Evolutionary conservation across 1,139 yeast species (phyloP), one percentile per base, ranked within the genome.

Genomic region (Yamadazyma buinensis): DNA sequence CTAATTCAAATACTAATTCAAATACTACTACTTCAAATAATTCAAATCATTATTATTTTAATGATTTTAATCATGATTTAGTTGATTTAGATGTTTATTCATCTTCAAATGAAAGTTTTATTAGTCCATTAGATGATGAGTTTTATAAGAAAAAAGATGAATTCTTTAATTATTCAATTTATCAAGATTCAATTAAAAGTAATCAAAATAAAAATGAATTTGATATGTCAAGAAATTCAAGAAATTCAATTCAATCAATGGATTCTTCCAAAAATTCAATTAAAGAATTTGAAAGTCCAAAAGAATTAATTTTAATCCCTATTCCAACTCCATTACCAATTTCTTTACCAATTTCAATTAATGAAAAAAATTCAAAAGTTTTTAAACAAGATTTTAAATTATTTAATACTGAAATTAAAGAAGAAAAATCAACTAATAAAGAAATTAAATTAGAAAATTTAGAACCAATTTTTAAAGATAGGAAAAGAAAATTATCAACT

Each of bases 81-180:
- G 23, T 34, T 15, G 41, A 40, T 15, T 26, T 39, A 15, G 49
- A 47, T 17, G 40, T 47, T 17, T 49, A 54, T 15, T 46, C 51
- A 12, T 51, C 61, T 9, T 51, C 59, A 3, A 48, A 42, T 29
- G 66, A 58, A 28, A 55, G 60, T 33, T 50, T 47, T 32, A 44
- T 57, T 9, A 59, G 59, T 34, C 63, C 70, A 6, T 54, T 71
- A 28, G 83, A 76, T 39, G 87, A 82, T 42, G 90, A 83, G 44
- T 61, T 79, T 26, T 80, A 80, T 54, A 73, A 74, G 35, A 79
- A 26, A 3, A 31, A 31, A 15, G 13, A 21, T 11, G 26, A 29
- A 22, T 14, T n/a, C 17, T 12, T 9, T 7, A 17, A 7, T 15
- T 13, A 13, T n/a, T 7, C 7, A 8, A 23, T 8, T n/a, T 23